Base-by-base conservation (phyloP, 192 early-diverging fungal species). In the Mortierella hygrophila region DNA sequence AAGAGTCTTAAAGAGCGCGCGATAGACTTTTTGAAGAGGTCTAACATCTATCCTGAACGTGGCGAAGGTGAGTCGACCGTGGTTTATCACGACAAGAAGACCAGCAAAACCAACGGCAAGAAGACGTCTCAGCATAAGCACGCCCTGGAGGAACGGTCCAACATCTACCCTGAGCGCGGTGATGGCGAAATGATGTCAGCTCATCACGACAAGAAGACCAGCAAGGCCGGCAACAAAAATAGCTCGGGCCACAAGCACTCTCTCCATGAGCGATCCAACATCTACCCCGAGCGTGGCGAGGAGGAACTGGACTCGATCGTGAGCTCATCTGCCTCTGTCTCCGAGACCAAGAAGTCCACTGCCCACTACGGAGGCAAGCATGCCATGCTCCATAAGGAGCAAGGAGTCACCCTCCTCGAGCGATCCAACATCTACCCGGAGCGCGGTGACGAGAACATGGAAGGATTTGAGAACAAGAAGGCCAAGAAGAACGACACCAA, bases 351-450 rank as follows among this genome's bases (percentile, higher is more conserved):
- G 2, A 55, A 65, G 60, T 10, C 47, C 23, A 68, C 35, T 5
- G 40, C 49, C 10, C 23, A 80, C 3, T 32, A 46, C 18, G 74
- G 68, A 60, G 68, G 74, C 47, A 44, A 73, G 38, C 57, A 82
- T n/a, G 38, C 37, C 13, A 76, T 65, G 60, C 60, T 29, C 60
- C 60, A 65, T 26, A 65, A 65, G 29, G 60, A 65, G 2, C 60
- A 65, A 16, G 60, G 60, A 32, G 26, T 65, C 37, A 69, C 70
- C 5, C 70, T 72, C 20, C 70, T 78, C 35, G 49, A 78, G 41
- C 68, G 75, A 15, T 77, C 83, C 40, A 76, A 81, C 26, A 71
- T 81, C 32, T 71, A 81, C 37, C 73, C 72, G 11, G 78, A 74
- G 47, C 47, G 57, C 46, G 70, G 72, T 10, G 76, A 57, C 3